These are phyloP conservation scores for Carallia pectinifolia DNA, from an alignment of 345 rosid genomes.

Conservation along the genomic window DNA sequence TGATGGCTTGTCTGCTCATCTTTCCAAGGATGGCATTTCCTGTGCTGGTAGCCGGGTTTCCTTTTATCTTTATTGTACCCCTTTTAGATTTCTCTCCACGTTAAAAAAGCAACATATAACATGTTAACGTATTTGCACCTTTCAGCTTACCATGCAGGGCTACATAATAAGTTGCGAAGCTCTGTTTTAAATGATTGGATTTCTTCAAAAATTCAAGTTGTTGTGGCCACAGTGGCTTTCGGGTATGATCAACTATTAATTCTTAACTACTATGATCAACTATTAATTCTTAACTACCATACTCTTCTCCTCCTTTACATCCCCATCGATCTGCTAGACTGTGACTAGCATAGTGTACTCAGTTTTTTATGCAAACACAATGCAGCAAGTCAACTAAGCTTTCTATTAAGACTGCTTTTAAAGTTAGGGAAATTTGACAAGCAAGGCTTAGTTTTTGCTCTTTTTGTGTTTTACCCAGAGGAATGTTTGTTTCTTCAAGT, in stretches of 20 bases:
- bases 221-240: conserved; percentile 97
- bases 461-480: not conserved
- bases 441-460: not conserved
- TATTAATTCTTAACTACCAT: conserved; percentile 8
- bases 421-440: not conserved
- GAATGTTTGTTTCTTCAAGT: not conserved
- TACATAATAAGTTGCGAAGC: conserved; percentile 72
- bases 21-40: conserved; percentile 68
- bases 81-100: not conserved
- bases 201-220: conserved; percentile 87
- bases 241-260: conserved; percentile 58
- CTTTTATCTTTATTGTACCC: conserved; percentile 4
- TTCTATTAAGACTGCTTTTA: not conserved
- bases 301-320: not conserved
- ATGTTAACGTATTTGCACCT: too few relatives aligned
- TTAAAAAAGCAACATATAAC: too few relatives aligned
- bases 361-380: not conserved
- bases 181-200: conserved; percentile 88
- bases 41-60: conserved; percentile 60
- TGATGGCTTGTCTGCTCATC: conserved; percentile 76
- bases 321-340: not conserved
- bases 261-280: conserved; percentile 31
- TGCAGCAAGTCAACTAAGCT: not conserved
- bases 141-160: conserved; percentile 94
- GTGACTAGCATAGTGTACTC: not conserved